Conservation (phyloP, 2,329 filamentous ascomycete species). For the Fusarium sp. region DNA sequence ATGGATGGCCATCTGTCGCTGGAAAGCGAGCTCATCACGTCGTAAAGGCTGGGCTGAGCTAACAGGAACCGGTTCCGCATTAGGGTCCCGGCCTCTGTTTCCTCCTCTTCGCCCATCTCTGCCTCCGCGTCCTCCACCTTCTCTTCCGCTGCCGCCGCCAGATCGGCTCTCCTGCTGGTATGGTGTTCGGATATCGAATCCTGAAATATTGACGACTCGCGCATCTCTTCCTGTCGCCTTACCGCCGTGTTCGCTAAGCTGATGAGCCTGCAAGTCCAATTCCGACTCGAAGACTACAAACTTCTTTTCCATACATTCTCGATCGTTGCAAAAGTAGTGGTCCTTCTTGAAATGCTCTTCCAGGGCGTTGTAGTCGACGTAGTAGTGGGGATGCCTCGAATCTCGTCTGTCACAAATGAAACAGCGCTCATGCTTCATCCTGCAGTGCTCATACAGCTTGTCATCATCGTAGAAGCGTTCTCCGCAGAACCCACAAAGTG, state of each 20-base stretch:
- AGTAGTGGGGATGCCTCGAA: constrained; percentile 86
- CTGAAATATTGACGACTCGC: constrained; percentile 85
- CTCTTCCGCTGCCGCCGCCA: constrained; percentile 56
- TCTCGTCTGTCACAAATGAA: constrained; percentile 87
- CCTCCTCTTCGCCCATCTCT: constrained; percentile 65
- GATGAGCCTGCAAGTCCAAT: constrained; percentile 94
- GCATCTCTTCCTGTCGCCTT: constrained; percentile 88
- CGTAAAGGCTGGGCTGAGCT: constrained; percentile 84
- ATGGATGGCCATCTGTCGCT: constrained; percentile 91
- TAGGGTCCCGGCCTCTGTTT: constrained; percentile 83
- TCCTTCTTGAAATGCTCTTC: constrained; percentile 89
- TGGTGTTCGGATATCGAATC: constrained; percentile 81
- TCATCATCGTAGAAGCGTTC: constrained; percentile 96
- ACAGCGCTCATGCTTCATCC: constrained; percentile 93
- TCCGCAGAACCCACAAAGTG: constrained; percentile 91
- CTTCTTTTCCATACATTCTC: constrained; percentile 94
- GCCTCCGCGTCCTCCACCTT: constrained; percentile 59
- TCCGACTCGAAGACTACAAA: constrained; percentile 97
- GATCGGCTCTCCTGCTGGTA: constrained; percentile 71
- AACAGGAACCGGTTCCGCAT: constrained; percentile 80
- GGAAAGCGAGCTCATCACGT: constrained; percentile 89
- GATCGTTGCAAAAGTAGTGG: constrained; percentile 86
- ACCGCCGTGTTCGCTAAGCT: constrained; percentile 85
- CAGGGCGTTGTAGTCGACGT: constrained; percentile 85
- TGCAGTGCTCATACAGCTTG: constrained; percentile 92